These are phyloP conservation scores for Medicago lupulina DNA, from an alignment of 306 rosid species.

Conservation along the genomic window DNA sequence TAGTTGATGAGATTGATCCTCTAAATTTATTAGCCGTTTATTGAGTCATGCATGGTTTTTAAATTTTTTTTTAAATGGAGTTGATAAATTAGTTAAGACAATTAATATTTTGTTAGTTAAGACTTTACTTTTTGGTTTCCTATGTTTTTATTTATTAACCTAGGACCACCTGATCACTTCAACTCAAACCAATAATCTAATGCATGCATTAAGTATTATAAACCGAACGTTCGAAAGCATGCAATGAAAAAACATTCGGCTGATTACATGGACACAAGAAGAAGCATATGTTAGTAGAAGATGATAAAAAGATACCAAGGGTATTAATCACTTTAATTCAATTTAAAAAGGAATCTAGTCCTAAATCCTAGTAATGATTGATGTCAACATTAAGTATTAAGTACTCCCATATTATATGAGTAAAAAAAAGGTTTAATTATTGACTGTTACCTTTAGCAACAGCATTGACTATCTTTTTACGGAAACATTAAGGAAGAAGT, in stretches of 20 bases:
- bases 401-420: background rate
- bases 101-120: too few relatives aligned
- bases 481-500: slow-evolving; percentile 3
- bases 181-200: slow-evolving; percentile 6
- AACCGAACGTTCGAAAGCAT: slow-evolving; percentile 2
- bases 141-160: background rate
- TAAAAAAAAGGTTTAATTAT: slow-evolving; percentile 28
- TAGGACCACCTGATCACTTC: background rate
- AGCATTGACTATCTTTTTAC: slow-evolving; percentile 14
- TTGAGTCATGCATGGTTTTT: too few relatives aligned
- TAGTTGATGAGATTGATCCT: too few relatives aligned
- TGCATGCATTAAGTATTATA: background rate
- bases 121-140: too few relatives aligned
- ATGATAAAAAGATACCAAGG: background rate
- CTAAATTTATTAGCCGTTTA: too few relatives aligned
- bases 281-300: background rate
- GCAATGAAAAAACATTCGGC: background rate
- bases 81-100: too few relatives aligned
- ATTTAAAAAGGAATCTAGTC: slow-evolving; percentile 16
- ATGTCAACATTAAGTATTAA: background rate
- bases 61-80: too few relatives aligned
- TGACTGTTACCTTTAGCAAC: background rate
- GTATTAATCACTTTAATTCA: background rate
- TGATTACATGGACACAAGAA: background rate
- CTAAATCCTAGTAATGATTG: background rate